Evolutionary conservation across 163 green algal genomes (phyloP), one percentile per base, ranked within the genome.

Genomic region (Trebouxiophyceae sp.): DNA sequence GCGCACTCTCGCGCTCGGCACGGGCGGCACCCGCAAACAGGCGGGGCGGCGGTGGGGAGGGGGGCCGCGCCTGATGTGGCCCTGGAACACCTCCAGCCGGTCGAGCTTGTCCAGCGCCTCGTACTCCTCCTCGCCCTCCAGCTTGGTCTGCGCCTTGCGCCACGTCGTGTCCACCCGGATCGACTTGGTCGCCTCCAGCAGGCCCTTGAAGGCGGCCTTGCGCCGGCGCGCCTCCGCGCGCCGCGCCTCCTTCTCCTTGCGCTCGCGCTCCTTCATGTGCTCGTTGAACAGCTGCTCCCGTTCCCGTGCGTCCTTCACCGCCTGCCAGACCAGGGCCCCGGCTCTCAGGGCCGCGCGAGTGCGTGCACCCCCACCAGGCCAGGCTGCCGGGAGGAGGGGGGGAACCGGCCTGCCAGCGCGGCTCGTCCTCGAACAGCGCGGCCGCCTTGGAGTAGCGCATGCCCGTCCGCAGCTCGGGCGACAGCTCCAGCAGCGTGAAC

Each of bases 21-120:
- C n/a, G n/a, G n/a, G n/a, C n/a, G n/a, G n/a, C n/a, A 20, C 45
- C 16, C 20, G 45, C 45, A 54, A 54, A n/a, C 45, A n/a, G 45
- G 16, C 45, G 16, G 16, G 12, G 46, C 19, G 29, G n/a, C 20
- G 33, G 22, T 23, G 20, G 0, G 63, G n/a, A 24, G 27, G 39
- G 27, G 4, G 23, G 63, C 26, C n/a, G n/a, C 63, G 79, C 71
- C 33, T 64, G 46, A 81, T 77, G 65, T 78, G 70, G n/a, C 85
- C 79, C 68, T 92, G 75, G 68, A 86, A 95, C 29, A 89, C 84
- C 64, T 92, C 87, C 58, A 95, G 77, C 30, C 84, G 69, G 66
- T 91, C 87, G 31, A 89, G n/a, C 63, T 89, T 86, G 59, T 90
- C 81, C 26, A 94, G 71, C 2, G 68, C 75, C 46, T 92, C 80